Evolutionary conservation across 1,284 basidiomycete genomes (phyloP).

Genomic region (Pascua sp.): DNA sequence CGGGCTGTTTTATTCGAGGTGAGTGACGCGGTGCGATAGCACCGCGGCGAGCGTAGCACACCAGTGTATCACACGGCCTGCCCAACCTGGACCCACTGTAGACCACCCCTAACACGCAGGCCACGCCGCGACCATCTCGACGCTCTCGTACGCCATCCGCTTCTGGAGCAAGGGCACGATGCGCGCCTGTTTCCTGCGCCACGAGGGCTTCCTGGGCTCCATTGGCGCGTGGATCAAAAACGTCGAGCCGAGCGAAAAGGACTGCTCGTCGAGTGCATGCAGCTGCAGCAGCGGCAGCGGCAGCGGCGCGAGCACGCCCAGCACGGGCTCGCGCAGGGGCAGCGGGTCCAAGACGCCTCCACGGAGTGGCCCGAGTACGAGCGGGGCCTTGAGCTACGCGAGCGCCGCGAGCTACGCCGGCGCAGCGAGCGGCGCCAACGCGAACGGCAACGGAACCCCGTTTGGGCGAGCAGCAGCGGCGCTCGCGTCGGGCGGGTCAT

Average conservation of each 20-base stretch:
- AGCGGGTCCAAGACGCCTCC: too few relatives aligned
- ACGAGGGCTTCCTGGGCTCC: slow-evolving; percentile 94
- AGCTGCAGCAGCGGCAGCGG: too few relatives aligned
- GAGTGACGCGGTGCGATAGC: slow-evolving; percentile 27
- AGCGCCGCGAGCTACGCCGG: too few relatives aligned
- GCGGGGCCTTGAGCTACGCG: too few relatives aligned
- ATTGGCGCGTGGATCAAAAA: slow-evolving; percentile 97
- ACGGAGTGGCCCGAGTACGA: too few relatives aligned
- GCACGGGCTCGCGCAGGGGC: too few relatives aligned
- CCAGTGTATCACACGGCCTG: background rate
- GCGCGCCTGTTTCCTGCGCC: slow-evolving; percentile 90
- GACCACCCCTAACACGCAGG: slow-evolving; percentile 54
- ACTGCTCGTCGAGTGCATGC: too few relatives aligned
- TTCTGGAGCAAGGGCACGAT: slow-evolving; percentile 99
- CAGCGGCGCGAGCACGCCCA: too few relatives aligned
- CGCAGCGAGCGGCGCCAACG: too few relatives aligned
- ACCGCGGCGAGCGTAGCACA: background rate
- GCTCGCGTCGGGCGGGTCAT: too few relatives aligned
- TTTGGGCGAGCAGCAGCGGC: too few relatives aligned
- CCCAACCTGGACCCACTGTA: background rate
- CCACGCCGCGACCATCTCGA: slow-evolving; percentile 94
- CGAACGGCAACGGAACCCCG: too few relatives aligned
- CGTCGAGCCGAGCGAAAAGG: slow-evolving; percentile 53
- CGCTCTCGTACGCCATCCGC: slow-evolving; percentile 95
- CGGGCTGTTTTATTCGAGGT: slow-evolving; percentile 98